Evolutionary conservation across 164 flowering plant genomes (phyloP), one percentile per base, ranked within the genome.

Genomic region (Sextonia rubra): DNA sequence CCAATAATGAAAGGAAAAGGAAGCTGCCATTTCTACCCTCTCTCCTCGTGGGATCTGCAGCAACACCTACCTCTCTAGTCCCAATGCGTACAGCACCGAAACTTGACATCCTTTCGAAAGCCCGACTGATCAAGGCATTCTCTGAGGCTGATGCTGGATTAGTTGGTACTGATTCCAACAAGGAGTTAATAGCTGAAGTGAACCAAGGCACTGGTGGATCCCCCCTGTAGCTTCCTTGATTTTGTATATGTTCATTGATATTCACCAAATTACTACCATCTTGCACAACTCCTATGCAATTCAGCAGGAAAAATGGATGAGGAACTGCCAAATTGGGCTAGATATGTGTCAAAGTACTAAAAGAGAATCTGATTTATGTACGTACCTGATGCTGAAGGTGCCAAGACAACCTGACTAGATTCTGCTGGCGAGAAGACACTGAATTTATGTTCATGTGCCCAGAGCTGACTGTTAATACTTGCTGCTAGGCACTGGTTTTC

Each of bases 71-170:
- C 63, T 76, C 82, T 55, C 66, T 78, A 22, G 77, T 68, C 80
- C 77, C 81, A 24, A 86, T 27, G 77, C 83, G 84, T 71, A 82
- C 48, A 72, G 87, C 80, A 68, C 94, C 82, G 44, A 95, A 93
- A 85, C 99, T 91, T 32, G 98, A 89, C 87, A 91, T 82, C 23
- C 94, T 83, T 77, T 84, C 87, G 32, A 91, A 84, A 12, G 97
- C 90, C 47, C 80, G 82, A 73, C 85, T 88, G 1, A 89, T 85
- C 76, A 90, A 71, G 49, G 84, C 83, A 68, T 73, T 84, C 77
- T 96, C 99, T 0, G 97, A 76, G 26, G 99, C 99, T 25, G 94
- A 84, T 69, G 99, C 99, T 71, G 98, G 97, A 73, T 83, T 82
- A 23, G 94, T 79, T 1, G 99, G 99, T 69, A 96, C 86, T 26